Base-by-base conservation (phyloP, 1,139 yeast genomes). In the Blastobotrys raffinosifermentans region DNA sequence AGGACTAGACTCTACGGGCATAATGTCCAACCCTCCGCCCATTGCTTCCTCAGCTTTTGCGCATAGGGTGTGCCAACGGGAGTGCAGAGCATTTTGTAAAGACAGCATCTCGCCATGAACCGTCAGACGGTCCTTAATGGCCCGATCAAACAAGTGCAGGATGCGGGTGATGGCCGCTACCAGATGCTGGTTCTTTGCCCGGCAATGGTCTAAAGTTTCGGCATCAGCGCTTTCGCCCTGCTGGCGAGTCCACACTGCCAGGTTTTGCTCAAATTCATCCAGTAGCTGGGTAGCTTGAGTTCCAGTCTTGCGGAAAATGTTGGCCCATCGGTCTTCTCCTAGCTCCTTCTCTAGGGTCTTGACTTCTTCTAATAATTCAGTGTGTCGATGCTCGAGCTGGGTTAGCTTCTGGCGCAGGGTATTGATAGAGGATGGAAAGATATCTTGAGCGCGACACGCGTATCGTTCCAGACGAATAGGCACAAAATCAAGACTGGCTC, bases 401-500 rank as follows among this genome's bases (percentile, higher is more conserved):
- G 64, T 61, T 49, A 70, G 74, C 37, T 64, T 66, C 2, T 55
- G 55, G 15, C 67, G 58, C 9, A 80, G 57, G 3, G 54, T 49
- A 13, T 46, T 51, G n/a, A 61, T 51, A 2, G 64, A 63, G 2
- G 58, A 59, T n/a, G 67, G 70, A 46, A 62, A 57, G 4, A 42
- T 34, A 17, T 47, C 45, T 41, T 48, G 52, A 34, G 67, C 70
- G 34, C 57, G 53, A 13, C 51, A 54, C 37, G 53, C 60, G 52
- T 68, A 72, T 35, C 65, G 68, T 15, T 73, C 73, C 16, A 80
- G 63, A 36, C 81, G 62, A 11, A 63, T 50, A 0, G 84, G 83
- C 3, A 81, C 63, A 39, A 77, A 70, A 31, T 71, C 68, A n/a
- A 81, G 51, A 14, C 89, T 78, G 2, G 77, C 79, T 31, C 64